Evolutionary conservation across 805 yeast species (phyloP).

Genomic region (Metschnikowia bowlesiae): DNA sequence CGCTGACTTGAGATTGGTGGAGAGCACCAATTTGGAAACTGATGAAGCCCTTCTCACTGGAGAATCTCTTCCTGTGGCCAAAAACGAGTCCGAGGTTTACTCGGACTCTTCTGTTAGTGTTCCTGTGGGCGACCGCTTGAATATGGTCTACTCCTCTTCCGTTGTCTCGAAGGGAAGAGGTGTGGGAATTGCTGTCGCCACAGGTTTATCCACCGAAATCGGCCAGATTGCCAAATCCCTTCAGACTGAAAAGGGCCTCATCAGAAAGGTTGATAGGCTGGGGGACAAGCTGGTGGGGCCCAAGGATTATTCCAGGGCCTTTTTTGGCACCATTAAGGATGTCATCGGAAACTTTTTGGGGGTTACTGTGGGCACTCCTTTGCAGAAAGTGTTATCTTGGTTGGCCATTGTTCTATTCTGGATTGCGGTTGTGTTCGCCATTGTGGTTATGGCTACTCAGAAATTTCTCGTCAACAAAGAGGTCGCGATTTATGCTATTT

Average conservation of each 20-base stretch:
- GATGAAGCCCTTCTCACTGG: slow-evolving; percentile 67
- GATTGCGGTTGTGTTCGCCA: slow-evolving; percentile 80
- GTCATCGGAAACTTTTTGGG: slow-evolving; percentile 69
- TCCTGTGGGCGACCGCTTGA: slow-evolving; percentile 71
- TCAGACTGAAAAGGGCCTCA: slow-evolving; percentile 30
- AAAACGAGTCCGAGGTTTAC: slow-evolving; percentile 43
- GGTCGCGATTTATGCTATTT: slow-evolving; percentile 84
- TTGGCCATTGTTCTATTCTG: slow-evolving; percentile 68
- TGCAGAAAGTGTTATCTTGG: slow-evolving; percentile 70
- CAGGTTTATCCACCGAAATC: slow-evolving; percentile 71
- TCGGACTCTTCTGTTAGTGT: slow-evolving; percentile 25
- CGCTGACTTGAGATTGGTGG: slow-evolving; percentile 62
- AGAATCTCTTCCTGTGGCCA: slow-evolving; percentile 61
- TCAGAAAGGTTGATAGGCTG: slow-evolving; percentile 36
- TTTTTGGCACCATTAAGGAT: slow-evolving; percentile 46
- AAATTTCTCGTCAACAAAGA: slow-evolving; percentile 67
- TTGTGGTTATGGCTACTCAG: slow-evolving; percentile 84
- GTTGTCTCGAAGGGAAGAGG: slow-evolving; percentile 74
- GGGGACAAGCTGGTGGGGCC: slow-evolving; percentile 40
- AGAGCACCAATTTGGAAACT: slow-evolving; percentile 60
- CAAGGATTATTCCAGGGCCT: slow-evolving; percentile 45
- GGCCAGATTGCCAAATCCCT: slow-evolving; percentile 57
- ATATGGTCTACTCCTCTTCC: slow-evolving; percentile 68
- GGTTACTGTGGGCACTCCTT: slow-evolving; percentile 73
- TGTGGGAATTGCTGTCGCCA: slow-evolving; percentile 58